Evolutionary conservation across 1,284 basidiomycete species (phyloP).

Genomic region (Anthracocystis walkeri): DNA sequence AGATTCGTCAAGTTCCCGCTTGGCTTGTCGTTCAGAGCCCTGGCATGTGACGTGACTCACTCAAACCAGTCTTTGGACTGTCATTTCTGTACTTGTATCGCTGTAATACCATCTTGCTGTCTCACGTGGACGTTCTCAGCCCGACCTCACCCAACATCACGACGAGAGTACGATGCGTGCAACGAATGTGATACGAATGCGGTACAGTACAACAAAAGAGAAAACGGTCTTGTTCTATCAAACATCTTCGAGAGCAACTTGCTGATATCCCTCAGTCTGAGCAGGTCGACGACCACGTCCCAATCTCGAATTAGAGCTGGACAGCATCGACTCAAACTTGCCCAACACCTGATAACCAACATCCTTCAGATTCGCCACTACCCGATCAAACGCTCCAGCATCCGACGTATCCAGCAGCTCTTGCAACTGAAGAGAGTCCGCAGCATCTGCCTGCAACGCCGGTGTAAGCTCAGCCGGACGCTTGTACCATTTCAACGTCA

Average conservation of each 20-base stretch:
- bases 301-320: constrained; percentile 19
- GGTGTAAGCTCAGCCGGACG: constrained; percentile 52
- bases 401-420: constrained; percentile 35
- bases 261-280: constrained; percentile 30
- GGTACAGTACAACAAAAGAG: background rate
- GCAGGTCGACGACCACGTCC: constrained; percentile 13
- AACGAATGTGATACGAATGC: background rate
- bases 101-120: constrained; percentile 19
- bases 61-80: background rate
- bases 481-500: constrained; percentile 78
- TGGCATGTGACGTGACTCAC: constrained; percentile 14
- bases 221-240: background rate
- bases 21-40: constrained; percentile 66
- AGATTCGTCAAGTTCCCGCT: constrained; percentile 63
- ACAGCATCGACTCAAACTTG: constrained; percentile 32
- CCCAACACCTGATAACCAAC: constrained; percentile 47
- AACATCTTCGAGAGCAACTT: constrained; percentile 38
- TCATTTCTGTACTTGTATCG: constrained; percentile 29
- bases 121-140: background rate
- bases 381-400: constrained; percentile 43
- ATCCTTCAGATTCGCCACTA: constrained; percentile 47
- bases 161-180: background rate
- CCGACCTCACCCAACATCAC: constrained; percentile 3
- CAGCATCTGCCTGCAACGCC: background rate
- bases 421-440: constrained; percentile 32